Conservation (phyloP, 768 basidiomycete species). For the Obba rivulosa region DNA sequence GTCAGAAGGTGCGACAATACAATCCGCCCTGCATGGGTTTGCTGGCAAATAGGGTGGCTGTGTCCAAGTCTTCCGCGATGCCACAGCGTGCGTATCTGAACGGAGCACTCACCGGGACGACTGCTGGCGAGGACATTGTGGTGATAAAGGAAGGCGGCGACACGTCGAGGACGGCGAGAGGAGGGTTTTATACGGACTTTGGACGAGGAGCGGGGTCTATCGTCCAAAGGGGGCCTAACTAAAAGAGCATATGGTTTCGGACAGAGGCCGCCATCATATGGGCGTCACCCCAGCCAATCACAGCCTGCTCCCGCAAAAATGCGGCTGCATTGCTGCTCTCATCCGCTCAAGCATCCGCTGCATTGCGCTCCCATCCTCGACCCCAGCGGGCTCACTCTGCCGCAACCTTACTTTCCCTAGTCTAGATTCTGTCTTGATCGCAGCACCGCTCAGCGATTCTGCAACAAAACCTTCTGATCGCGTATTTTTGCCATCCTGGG, state of each 20-base stretch:
- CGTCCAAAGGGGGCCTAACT: too few species aligned
- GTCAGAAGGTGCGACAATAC: background rate
- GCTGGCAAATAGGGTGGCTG: background rate
- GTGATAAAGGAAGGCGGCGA: background rate
- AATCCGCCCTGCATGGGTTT: background rate
- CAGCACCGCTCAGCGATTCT: background rate
- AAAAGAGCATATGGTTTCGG: too few species aligned
- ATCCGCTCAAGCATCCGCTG: background rate
- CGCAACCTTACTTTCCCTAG: too few species aligned
- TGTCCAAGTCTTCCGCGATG: too few species aligned
- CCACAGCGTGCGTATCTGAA: background rate
- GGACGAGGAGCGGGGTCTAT: too few species aligned
- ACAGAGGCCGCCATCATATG: too few species aligned
- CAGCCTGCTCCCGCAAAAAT: background rate
- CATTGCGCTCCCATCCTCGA: background rate
- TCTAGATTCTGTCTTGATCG: background rate
- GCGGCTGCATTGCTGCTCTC: too few species aligned
- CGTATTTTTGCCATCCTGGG: slow-evolving; percentile 5
- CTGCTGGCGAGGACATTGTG: background rate
- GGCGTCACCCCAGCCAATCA: background rate
- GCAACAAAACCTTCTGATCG: too few species aligned
- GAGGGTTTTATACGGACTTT: background rate
- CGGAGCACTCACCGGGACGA: background rate
- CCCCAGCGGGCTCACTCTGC: too few species aligned
- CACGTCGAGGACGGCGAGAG: background rate